Evolutionary conservation across 225 moss, liverwort and hornwort genomes (phyloP), one percentile per base, ranked within the genome.

Genomic region (Sphagnum contortum): DNA sequence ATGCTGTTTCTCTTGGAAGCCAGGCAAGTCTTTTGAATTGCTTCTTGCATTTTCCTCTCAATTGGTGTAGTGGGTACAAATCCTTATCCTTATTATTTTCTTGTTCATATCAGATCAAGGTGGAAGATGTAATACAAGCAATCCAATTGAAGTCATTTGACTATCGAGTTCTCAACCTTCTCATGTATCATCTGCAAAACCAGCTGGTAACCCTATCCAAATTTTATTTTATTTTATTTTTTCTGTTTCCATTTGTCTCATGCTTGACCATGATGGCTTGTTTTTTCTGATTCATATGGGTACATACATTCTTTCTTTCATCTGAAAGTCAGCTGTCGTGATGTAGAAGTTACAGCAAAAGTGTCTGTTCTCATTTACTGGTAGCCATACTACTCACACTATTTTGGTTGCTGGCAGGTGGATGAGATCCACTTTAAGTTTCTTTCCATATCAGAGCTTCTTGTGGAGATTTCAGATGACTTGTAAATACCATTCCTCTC

Each of bases 121-220:
- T 77, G 49, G 82, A 83, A 59, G 87, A 98, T 75, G 85, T 88
- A 50, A 69, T 98, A 74, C 77, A 64, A 60, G 93, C 93, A 14
- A 66, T 91, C 45, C 77, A 71, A 48, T 71, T 93, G 8, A 98
- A 98, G 77, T 98, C 98, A 60, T 98, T 93, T 57, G 98, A 98
- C 75, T 98, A 93, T 70, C 89, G 91, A 73, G 76, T 98, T 12
- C 80, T 98, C 62, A 98, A 98, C 66, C 89, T 91, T 50, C 82
- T 98, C 55, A 64, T 93, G 54, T 93, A 93, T 54, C 73, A 78
- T 12, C 69, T 89, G 51, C 63, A 70, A 12, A 75, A 80, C n/a
- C 74, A 80, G 52, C 77, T 66, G 72, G 82, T 85, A 54, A 59
- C 69, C 44, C 47, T 61, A 4, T 46, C 52, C 52, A 52, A 52